These are phyloP conservation scores for Eucalyptus tenuipes DNA, from an alignment of 345 rosid genomes.

Conservation along the genomic window DNA sequence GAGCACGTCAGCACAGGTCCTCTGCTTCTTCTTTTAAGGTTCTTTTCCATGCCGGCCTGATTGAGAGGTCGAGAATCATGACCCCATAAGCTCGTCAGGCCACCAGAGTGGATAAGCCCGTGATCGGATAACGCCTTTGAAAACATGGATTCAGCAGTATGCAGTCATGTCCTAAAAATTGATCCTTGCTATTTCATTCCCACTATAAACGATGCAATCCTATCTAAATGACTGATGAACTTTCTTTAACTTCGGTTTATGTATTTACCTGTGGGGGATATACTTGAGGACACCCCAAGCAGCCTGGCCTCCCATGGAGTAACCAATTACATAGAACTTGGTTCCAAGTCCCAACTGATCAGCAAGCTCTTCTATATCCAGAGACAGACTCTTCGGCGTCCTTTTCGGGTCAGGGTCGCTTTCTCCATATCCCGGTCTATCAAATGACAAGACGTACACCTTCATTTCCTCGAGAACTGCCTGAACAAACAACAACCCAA, in stretches of 20 bases:
- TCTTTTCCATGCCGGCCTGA: background rate
- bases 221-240: background rate
- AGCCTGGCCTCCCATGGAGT: conserved; percentile 44
- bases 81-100: background rate
- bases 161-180: background rate
- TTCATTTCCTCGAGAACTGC: conserved; percentile 26
- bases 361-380: conserved; percentile 45
- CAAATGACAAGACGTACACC: conserved; percentile 26
- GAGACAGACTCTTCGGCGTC: conserved; percentile 26
- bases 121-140: background rate
- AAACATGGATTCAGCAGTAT: background rate
- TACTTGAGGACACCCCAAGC: conserved; percentile 45
- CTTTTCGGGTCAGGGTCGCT: conserved; percentile 39
- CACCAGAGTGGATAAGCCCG: background rate
- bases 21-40: background rate
- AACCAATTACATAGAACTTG: conserved; percentile 32
- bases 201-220: background rate
- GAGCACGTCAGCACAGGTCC: background rate
- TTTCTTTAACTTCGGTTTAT: background rate
- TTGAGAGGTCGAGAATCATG: background rate
- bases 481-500: conserved; percentile 1
- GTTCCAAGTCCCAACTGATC: conserved; percentile 31
- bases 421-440: conserved; percentile 49
- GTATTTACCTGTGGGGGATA: conserved; percentile 46
- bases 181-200: background rate